These are phyloP conservation scores for Catharanthus roseus DNA, from an alignment of 257 asterid species.

Conservation along the genomic window DNA sequence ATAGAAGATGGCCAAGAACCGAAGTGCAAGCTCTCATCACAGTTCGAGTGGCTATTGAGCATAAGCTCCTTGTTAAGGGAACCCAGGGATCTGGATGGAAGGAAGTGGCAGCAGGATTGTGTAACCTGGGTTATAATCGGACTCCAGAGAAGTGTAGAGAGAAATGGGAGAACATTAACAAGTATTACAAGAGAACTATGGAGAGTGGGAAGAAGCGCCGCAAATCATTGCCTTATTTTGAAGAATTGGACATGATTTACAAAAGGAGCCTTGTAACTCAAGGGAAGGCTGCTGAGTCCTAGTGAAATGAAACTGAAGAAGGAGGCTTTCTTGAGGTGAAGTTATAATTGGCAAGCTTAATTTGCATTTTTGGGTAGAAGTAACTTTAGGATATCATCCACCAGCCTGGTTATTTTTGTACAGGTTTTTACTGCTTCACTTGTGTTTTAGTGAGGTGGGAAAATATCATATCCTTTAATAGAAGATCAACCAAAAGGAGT, in stretches of 20 bases:
- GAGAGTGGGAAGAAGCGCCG: not conserved
- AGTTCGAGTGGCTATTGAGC: constrained; percentile 4
- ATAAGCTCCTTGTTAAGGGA: not conserved
- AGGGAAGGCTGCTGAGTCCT: constrained; percentile 1
- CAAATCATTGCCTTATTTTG: not conserved
- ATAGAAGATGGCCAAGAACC: constrained; percentile 2
- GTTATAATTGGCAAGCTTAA: not conserved
- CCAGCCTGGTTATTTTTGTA: not conserved
- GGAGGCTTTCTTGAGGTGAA: not conserved
- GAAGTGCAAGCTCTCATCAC: constrained; percentile 5
- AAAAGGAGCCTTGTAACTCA: not conserved
- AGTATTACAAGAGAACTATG: constrained; percentile 5
- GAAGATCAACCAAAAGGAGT: too few species aligned
- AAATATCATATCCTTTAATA: not conserved
- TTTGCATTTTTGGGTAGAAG: not conserved
- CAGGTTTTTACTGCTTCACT: not conserved
- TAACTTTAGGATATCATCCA: not conserved
- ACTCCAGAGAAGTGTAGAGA: constrained; percentile 29
- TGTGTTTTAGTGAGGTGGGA: not conserved
- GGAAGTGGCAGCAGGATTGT: constrained; percentile 25
- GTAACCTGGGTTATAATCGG: constrained; percentile 24
- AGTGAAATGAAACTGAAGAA: not conserved
- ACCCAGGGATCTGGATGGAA: constrained; percentile 20
- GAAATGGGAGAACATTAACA: constrained; percentile 12
- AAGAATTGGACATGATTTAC: not conserved